Evolutionary conservation across 179 eudicot genomes (phyloP), one percentile per base, ranked within the genome.

Genomic region (Spinacia oleracea): DNA sequence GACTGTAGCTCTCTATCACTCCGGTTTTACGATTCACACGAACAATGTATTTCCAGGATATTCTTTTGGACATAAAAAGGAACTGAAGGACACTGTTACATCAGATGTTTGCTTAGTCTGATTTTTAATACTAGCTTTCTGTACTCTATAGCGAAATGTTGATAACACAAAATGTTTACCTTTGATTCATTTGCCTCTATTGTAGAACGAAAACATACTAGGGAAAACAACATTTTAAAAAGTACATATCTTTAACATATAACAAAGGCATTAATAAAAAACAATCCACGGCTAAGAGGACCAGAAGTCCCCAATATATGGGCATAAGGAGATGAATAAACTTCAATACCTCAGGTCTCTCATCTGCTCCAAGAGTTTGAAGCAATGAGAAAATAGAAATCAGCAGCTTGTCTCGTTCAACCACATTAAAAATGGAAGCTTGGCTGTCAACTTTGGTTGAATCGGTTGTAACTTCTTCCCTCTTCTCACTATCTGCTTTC

Each of bases 321-420:
- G 63, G 72, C 10, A 25, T 20, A 16, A n/a, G 21, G 63, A 72
- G 63, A 65, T 50, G 73, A 64, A n/a, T 73, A 38, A 35, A 64
- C n/a, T 51, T 40, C 21, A 55, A 65, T 91, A 96, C 99, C 98
- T 96, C 99, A 45, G 99, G 99, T 79, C 99, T 91, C 77, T 90
- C 99, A 88, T 96, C 99, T 77, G 96, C 91, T 77, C 98, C 99
- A 83, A 96, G 89, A 68, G 86, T 87, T 78, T 96, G 97, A 83
- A 96, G 98, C 75, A 91, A 82, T 48, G 99, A 88, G 86, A 96
- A 96, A 82, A 91, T 87, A 34, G 94, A 89, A 78, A 89, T 82
- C 38, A 96, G 86, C 86, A 93, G 79, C 83, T 88, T 89, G 83
- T 93, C 95, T 75, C 85, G 88, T 73, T 90, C 96, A 81, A 86